A percentile compares a stretch with the other conserved stretches of the same genome.
Conservation (phyloP, 768 basidiomycete species). For the Macrolepiota fuliginosa region DNA sequence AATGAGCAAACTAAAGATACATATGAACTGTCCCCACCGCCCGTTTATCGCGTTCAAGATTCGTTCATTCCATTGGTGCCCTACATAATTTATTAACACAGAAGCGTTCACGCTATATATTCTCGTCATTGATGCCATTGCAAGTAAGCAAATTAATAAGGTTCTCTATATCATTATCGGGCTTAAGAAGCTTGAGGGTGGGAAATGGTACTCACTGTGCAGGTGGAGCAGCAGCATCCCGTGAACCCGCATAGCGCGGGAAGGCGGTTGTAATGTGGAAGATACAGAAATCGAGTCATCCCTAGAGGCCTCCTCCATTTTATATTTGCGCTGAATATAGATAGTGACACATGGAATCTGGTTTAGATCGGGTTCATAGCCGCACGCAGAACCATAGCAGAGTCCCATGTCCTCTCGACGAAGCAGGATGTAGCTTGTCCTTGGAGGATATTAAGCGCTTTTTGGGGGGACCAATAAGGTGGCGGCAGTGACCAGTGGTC, state of each 20-base stretch:
- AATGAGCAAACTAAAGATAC: neutral
- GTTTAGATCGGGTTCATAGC: neutral
- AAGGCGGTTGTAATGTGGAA: constrained; percentile 1
- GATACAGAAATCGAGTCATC: neutral
- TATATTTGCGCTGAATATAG: neutral
- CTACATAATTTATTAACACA: too few species aligned
- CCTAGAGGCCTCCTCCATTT: neutral
- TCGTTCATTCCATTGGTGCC: neutral
- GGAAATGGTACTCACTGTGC: neutral
- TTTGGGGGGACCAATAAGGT: neutral
- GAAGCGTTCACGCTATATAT: neutral
- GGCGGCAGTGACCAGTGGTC: neutral
- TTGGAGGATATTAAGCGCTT: neutral
- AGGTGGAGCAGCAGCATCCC: neutral
- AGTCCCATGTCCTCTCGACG: neutral
- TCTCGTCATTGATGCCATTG: neutral
- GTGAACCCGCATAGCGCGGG: neutral
- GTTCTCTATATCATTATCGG: neutral
- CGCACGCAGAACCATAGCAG: neutral
- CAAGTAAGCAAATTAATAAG: too few species aligned
- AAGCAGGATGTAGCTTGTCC: neutral
- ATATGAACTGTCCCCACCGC: neutral
- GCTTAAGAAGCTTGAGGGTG: neutral
- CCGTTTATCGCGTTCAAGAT: neutral
- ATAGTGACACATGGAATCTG: neutral